Base-by-base conservation (phyloP, 2,329 filamentous ascomycete genomes). In the Fusarium nodosum region DNA sequence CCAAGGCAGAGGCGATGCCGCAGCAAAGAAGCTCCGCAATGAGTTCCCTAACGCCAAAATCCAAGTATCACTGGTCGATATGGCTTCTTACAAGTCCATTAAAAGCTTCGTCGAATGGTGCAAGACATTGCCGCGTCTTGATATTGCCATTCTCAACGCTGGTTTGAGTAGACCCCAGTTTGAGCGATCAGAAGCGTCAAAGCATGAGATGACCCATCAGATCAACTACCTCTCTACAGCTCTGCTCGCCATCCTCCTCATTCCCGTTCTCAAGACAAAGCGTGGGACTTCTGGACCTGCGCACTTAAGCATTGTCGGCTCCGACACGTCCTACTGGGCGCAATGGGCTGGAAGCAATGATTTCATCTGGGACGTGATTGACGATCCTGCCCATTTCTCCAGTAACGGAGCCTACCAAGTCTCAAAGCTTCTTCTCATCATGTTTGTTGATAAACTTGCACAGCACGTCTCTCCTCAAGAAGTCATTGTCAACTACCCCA, bases 11-110 rank as follows among this genome's bases (percentile, higher is more conserved):
- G 85, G 85, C 7, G 77, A 85, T n/a, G 75, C 63, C 1, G 84
- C 84, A 10, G 67, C 69, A 12, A 55, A 64, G 46, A 59, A 42
- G 7, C 71, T 75, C 10, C 63, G 31, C 9, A 39, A 26, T 6
- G 55, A 74, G 24, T 75, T 74, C 3, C 80, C 79, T 0, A 58
- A 69, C 0, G 81, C 82, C 6, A 77, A 55, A 3, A 78, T 87
- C 20, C 78, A 85, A 16, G 83, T 87, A 11, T 87, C 81, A 76
- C 13, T 74, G 3, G 67, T 88, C 18, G 84, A 87, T 56, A 82
- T 87, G 79, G 56, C 58, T 7, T 82, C 78, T 0, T 85, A 86
- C 45, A 75, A 78, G 3, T 86, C 83, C 0, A 75, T 87, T 5
- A 74, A 77, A 20, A 72, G 64, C 0, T 87, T 87, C 52, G 78